These are phyloP conservation scores for Hericium erinaceus DNA, from an alignment of 768 basidiomycete species.

Conservation along the genomic window DNA sequence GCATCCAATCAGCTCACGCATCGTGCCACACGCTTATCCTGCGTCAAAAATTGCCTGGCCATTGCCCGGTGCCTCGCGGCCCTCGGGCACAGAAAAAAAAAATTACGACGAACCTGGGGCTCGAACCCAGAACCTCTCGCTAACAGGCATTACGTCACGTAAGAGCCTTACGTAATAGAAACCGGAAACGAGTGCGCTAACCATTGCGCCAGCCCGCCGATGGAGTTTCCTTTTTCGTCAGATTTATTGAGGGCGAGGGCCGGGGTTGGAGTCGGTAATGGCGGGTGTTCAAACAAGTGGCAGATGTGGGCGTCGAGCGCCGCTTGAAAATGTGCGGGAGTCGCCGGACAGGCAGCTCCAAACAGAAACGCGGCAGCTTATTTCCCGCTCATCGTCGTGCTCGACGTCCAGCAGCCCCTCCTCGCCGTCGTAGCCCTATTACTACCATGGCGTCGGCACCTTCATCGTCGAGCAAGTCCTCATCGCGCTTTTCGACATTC, in stretches of 20 bases:
- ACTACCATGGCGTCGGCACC: slow-evolving; percentile 9
- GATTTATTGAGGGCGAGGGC: too few relatives aligned
- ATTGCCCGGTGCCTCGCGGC: background rate
- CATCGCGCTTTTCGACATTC: slow-evolving; percentile 12
- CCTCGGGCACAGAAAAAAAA: background rate
- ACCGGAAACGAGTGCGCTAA: background rate
- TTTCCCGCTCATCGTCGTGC: background rate
- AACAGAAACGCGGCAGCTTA: background rate
- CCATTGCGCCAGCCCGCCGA: slow-evolving; percentile 1
- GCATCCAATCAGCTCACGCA: too few relatives aligned
- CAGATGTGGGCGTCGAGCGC: background rate
- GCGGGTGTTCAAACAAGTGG: background rate
- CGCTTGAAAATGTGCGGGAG: background rate
- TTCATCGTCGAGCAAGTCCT: background rate
- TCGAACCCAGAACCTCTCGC: slow-evolving; percentile 1
- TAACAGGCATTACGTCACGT: background rate
- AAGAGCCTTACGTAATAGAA: background rate
- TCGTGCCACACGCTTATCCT: background rate
- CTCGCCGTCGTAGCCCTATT: background rate
- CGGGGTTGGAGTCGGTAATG: too few relatives aligned
- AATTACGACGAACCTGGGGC: background rate
- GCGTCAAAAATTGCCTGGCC: background rate
- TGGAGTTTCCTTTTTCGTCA: background rate
- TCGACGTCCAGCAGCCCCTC: background rate
- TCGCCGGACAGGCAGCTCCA: background rate